Conservation (phyloP, 2,329 filamentous ascomycete genomes). For the Periconia sp. region DNA sequence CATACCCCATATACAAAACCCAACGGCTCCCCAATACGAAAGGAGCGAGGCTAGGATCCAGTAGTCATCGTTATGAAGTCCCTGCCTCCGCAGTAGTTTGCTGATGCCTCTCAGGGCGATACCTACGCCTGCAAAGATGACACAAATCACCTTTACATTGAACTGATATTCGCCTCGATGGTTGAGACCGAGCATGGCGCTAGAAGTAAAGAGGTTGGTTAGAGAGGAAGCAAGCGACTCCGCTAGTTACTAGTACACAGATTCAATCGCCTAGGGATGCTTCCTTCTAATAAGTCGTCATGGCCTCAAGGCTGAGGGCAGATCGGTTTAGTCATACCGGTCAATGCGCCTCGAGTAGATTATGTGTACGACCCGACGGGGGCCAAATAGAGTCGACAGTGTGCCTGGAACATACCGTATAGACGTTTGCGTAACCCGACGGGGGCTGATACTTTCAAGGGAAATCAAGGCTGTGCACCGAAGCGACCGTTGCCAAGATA, state of each 20-base stretch:
- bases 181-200: not conserved
- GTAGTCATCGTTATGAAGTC: constrained; percentile 10
- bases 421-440: no score
- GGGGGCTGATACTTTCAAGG: no score
- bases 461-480: no score
- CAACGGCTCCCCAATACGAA: not conserved
- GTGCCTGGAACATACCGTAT: no score
- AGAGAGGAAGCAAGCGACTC: not conserved
- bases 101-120: constrained; percentile 4
- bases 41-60: constrained; percentile 6
- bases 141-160: not conserved
- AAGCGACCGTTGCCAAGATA: no score
- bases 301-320: no score
- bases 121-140: not conserved
- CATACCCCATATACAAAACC: constrained; percentile 6
- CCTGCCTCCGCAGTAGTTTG: constrained; percentile 9
- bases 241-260: not conserved
- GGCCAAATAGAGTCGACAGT: no score
- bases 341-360: no score
- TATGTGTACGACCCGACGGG: no score
- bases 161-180: not conserved
- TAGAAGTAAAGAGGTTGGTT: not conserved
- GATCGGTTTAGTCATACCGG: no score
- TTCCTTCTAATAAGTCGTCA: no score
- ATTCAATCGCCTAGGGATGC: no score